These are phyloP conservation scores for Escallonia rubra DNA, from an alignment of 129 eudicot species.

Conservation along the genomic window DNA sequence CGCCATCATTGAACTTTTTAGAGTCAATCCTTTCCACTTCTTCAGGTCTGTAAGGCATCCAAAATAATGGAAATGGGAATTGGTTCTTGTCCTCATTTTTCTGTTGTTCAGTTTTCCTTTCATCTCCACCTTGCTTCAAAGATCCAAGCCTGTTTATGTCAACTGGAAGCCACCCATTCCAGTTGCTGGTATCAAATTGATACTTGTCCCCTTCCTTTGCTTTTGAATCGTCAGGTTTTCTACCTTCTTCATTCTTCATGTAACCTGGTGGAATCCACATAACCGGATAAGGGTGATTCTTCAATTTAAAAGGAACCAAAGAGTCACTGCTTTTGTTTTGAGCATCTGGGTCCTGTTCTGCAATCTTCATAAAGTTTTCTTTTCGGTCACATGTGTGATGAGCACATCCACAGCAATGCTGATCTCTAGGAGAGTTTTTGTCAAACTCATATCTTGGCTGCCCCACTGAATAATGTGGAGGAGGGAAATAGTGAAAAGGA, in stretches of 20 bases:
- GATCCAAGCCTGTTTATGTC: conserved; percentile 15
- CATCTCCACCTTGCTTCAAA: conserved; percentile 19
- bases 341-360: conserved; percentile 23
- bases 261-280: conserved; percentile 49
- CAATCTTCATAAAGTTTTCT: conserved; percentile 28
- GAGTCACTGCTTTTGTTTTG: conserved; percentile 19
- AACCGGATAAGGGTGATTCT: conserved; percentile 44
- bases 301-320: conserved; percentile 32
- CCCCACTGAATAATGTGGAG: conserved; percentile 40
- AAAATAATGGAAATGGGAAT: conserved; percentile 41
- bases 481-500: conserved; percentile 34
- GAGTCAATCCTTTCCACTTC: conserved; percentile 17
- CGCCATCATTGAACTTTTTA: conserved; percentile 4
- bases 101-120: conserved; percentile 10
- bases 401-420: conserved; percentile 62
- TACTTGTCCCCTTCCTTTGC: conserved; percentile 6
- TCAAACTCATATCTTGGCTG: conserved; percentile 49
- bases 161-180: conserved; percentile 24
- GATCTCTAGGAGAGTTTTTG: conserved; percentile 17
- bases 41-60: conserved; percentile 49
- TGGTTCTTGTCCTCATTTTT: conserved; percentile 10
- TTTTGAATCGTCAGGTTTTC: conserved; percentile 11
- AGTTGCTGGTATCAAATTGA: conserved; percentile 18
- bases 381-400: conserved; percentile 27
- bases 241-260: conserved; percentile 5